Conservation (phyloP, 495 filamentous ascomycete species). For the Friedmanniomyces endolithicus region DNA sequence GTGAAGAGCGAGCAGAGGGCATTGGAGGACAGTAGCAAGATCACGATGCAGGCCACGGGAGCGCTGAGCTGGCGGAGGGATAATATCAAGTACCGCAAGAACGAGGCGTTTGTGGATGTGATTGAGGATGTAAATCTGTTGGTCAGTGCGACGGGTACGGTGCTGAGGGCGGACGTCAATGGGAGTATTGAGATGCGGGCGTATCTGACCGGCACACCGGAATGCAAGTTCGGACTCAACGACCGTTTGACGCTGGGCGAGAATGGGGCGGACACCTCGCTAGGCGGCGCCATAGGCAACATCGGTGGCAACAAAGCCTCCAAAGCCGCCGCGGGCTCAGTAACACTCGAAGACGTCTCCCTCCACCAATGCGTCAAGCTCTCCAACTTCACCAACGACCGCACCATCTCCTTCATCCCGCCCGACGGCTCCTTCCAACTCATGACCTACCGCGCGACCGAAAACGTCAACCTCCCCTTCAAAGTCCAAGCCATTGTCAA, state of each 20-base stretch:
- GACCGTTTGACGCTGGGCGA: conserved; percentile 86
- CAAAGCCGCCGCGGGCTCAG: conserved; percentile 86
- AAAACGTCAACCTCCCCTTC: conserved; percentile 98
- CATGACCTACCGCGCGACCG: conserved; percentile 98
- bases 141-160: conserved; percentile 90
- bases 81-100: conserved; percentile 98
- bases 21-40: conserved; percentile 84
- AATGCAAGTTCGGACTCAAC: conserved; percentile 99
- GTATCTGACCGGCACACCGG: conserved; percentile 89
- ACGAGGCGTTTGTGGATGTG: conserved; percentile 97
- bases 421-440: conserved; percentile 98
- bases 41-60: conserved; percentile 98
- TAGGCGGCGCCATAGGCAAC: conserved; percentile 55
- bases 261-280: conserved; percentile 36
- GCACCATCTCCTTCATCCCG: conserved; percentile 95
- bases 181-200: conserved; percentile 98
- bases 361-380: conserved; percentile 99
- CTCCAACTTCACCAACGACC: conserved; percentile 90
- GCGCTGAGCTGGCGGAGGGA: conserved; percentile 92
- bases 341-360: conserved; percentile 95
- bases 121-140: conserved; percentile 99
- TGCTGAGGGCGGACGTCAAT: conserved; percentile 92
- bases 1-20: conserved; percentile 81
- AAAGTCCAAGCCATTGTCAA: conserved; percentile 98
- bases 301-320: conserved; percentile 69